Evolutionary conservation across 1,139 yeast genomes (phyloP).

Genomic region (Entelexis paramagnoliae): DNA sequence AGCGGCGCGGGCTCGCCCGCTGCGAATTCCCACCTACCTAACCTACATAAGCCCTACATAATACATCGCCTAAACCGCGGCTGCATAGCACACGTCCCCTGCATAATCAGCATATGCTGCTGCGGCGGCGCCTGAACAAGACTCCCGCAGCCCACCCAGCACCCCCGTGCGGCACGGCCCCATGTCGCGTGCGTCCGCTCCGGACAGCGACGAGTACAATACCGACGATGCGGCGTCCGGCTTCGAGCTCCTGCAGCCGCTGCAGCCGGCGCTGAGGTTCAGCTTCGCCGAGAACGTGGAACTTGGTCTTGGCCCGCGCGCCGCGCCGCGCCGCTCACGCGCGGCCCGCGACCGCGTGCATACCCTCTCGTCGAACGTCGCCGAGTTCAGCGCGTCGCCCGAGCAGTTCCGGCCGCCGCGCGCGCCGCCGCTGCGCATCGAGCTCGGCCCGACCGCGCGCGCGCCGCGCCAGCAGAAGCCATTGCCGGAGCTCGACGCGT

Average conservation of each 20-base stretch:
- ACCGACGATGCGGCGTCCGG: not conserved
- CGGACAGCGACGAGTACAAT: not conserved
- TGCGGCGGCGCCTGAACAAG: no score
- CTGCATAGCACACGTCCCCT: no score
- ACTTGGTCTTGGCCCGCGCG: not conserved
- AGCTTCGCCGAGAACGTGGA: not conserved
- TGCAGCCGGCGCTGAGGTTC: not conserved
- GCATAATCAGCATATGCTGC: not conserved
- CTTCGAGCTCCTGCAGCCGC: not conserved
- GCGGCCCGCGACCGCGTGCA: not conserved
- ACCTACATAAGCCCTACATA: no score
- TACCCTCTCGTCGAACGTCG: not conserved
- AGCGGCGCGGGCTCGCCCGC: no score
- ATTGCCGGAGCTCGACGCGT: not conserved
- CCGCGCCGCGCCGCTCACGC: not conserved
- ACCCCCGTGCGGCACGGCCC: no score
- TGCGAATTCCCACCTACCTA: no score
- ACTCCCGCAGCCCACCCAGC: no score
- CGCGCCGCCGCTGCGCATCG: not conserved
- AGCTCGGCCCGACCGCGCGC: not conserved
- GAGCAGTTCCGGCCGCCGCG: constrained; percentile 1
- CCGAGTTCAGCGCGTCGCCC: constrained; percentile 2
- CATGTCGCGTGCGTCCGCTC: not conserved
- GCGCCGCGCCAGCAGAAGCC: not conserved
- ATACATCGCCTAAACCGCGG: no score